Evolutionary conservation across 2,329 filamentous ascomycete species (phyloP), one percentile per base, ranked within the genome.

Genomic region (Beauveria australis): DNA sequence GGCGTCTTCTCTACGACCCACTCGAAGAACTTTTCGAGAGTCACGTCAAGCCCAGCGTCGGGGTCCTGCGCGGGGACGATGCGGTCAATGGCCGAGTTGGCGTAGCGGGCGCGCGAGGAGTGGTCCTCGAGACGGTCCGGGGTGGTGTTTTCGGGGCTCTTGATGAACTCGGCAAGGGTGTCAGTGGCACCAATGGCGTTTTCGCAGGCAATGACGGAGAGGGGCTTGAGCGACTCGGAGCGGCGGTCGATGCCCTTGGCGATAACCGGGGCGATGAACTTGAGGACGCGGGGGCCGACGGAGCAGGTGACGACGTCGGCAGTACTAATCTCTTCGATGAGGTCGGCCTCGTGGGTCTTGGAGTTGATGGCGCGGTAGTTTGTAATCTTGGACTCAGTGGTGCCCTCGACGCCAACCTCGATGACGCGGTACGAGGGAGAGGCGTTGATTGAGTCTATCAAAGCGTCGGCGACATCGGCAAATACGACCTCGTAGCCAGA

Each of bases 301-400:
- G 94, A 96, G 77, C 94, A 99, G 65, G 94, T 99, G 69, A 99
- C 91, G 58, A 96, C 78, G 64, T 96, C 92, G 46, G 93, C 92
- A 24, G 88, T 88, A 60, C 88, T 82, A 69, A 97, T 96, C 78
- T 94, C 91, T 52, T 93, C 76, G 66, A 97, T 77, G 60, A 96
- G 85, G 60, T 93, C 87, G 59, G 81, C 81, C 78, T 95, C 89
- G 72, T 96, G 81, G 65, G 88, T 86, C 78, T 89, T 92, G 67
- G 91, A 95, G 85, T 97, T 97, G 83, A 97, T 89, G 75, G 94
- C 94, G 58, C 91, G 90, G 82, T 96, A 97, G 79, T 97, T 94
- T 75, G 89, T 89, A 77, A 99, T 96, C 68, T 79, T 88, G 76
- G 89, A 92, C 69, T 86, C 86, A 61, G 82, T 83, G 69, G 92